Conservation (phyloP, 345 rosid genomes). For the Eucalyptus marginata region DNA sequence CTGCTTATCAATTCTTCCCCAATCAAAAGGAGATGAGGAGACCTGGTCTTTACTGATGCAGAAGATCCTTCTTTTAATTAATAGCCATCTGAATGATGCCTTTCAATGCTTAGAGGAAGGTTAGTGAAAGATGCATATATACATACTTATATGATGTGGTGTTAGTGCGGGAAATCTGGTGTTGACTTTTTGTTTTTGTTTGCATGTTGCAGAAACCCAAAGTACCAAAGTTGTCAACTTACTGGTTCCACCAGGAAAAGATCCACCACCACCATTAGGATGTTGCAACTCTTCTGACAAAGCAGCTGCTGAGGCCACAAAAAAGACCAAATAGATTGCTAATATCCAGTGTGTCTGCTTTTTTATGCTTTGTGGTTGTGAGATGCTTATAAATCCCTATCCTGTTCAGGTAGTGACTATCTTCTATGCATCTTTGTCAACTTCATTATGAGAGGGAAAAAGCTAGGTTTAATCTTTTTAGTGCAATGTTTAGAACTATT, state of each 20-base stretch:
- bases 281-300: conserved; percentile 16
- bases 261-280: conserved; percentile 50
- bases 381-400: no score
- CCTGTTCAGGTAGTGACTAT: no score
- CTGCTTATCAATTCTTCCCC: conserved; percentile 82
- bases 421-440: no score
- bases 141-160: neutral
- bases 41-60: conserved; percentile 73
- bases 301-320: neutral
- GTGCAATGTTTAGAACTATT: no score
- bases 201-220: conserved; percentile 37
- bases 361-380: no score
- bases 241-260: conserved; percentile 66
- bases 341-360: no score
- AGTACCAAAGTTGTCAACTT: conserved; percentile 45
- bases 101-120: conserved; percentile 89
- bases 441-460: no score
- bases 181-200: neutral
- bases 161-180: neutral
- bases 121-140: conserved; percentile 3
- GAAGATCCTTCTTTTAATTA: conserved; percentile 49
- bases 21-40: conserved; percentile 63
- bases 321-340: no score
- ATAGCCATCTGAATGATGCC: conserved; percentile 44
- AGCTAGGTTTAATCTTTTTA: no score